Percentiles rank a stretch among this genome's conserved stretches.
These are phyloP conservation scores for Globisporangium cederbergense DNA, from an alignment of 352 stramenopile species.

Conservation along the genomic window DNA sequence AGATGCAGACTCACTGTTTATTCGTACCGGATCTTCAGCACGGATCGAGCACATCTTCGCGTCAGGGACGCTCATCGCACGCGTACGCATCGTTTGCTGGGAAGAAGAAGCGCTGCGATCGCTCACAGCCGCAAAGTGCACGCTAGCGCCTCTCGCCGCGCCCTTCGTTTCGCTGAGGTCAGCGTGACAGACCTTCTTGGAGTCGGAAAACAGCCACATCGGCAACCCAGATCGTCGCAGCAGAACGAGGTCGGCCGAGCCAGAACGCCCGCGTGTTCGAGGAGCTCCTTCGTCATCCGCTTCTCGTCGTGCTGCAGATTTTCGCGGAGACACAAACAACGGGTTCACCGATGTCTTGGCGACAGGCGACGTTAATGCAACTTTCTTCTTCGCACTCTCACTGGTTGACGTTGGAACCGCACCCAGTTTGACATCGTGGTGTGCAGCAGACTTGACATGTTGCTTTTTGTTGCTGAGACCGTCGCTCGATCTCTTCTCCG, in stretches of 20 bases:
- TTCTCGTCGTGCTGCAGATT: neutral
- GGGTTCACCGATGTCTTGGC: neutral
- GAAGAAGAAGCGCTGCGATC: neutral
- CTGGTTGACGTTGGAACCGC: neutral
- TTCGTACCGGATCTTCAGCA: slow-evolving; percentile 11
- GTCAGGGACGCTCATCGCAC: slow-evolving; percentile 8
- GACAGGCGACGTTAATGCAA: neutral
- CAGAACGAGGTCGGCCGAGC: slow-evolving; percentile 30
- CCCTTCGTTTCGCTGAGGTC: neutral
- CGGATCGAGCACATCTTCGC: slow-evolving; percentile 5
- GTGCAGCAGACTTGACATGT: neutral
- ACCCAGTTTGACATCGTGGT: slow-evolving; percentile 6
- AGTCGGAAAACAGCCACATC: slow-evolving; percentile 21
- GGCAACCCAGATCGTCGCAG: slow-evolving; percentile 20
- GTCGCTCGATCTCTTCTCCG: slow-evolving; percentile 15
- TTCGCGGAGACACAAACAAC: slow-evolving; percentile 11
- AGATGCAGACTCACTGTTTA: neutral
- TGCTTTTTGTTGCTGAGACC: neutral
- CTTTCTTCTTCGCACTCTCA: neutral
- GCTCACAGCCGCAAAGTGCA: neutral
- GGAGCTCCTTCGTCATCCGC: slow-evolving; percentile 1
- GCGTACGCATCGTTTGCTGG: neutral
- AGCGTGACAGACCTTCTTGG: neutral
- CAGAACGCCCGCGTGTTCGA: slow-evolving; percentile 20
- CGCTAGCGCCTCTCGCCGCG: neutral